Evolutionary conservation across 768 basidiomycete genomes (phyloP).

Genomic region (Leccinellum albellum): DNA sequence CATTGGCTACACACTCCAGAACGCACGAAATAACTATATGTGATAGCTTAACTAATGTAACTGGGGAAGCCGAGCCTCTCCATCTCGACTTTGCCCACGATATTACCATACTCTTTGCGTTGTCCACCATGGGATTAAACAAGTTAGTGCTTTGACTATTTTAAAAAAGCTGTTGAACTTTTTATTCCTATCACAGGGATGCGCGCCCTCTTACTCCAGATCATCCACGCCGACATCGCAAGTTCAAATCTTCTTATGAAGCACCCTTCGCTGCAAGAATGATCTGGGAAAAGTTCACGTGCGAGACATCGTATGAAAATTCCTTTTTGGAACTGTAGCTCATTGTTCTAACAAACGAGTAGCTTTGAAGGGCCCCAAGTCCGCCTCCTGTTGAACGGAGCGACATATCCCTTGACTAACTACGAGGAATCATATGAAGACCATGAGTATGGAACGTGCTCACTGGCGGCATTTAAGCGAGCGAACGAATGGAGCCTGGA

Average conservation of each 20-base stretch:
- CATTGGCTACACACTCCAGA: background rate
- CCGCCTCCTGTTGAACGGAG: constrained; percentile 39
- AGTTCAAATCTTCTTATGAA: constrained; percentile 35
- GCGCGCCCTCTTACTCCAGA: constrained; percentile 25
- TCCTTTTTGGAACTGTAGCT: background rate
- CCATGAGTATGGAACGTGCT: constrained; percentile 35
- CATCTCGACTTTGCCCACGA: constrained; percentile 44
- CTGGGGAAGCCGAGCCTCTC: constrained; percentile 27
- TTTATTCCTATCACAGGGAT: constrained; percentile 26
- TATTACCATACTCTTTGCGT: constrained; percentile 34
- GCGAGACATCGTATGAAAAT: constrained; percentile 30
- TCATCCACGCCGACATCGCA: constrained; percentile 27
- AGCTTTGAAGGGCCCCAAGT: constrained; percentile 37
- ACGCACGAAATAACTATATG: background rate
- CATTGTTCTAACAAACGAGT: constrained; percentile 1
- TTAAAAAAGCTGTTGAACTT: background rate
- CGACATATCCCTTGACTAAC: constrained; percentile 34
- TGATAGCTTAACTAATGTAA: constrained; percentile 32
- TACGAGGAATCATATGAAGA: constrained; percentile 30
- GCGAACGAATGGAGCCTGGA: constrained; percentile 23
- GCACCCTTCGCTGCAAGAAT: constrained; percentile 41
- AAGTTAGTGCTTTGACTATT: constrained; percentile 24
- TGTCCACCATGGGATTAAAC: constrained; percentile 37
- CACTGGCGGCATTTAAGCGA: constrained; percentile 32
- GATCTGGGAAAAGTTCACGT: constrained; percentile 42